These are phyloP conservation scores for Calonectria leucothoes DNA, from an alignment of 2,329 filamentous ascomycete species.

Conservation along the genomic window DNA sequence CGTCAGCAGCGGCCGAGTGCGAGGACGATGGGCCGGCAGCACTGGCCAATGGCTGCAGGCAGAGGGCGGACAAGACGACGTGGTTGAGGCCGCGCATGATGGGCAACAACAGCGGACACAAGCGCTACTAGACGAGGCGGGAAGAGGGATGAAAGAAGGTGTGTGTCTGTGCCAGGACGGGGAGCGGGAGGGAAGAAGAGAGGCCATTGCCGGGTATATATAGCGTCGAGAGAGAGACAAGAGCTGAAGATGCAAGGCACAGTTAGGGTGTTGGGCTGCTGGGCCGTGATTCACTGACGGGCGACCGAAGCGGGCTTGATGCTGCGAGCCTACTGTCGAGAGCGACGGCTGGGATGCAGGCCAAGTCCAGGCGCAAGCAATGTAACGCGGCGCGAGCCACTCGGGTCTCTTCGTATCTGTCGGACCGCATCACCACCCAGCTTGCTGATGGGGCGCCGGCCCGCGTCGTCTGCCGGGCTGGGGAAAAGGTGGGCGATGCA, in stretches of 20 bases:
- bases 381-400: not conserved
- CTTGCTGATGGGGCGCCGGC: not conserved
- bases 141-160: not conserved
- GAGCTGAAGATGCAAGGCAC: not conserved
- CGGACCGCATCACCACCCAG: not conserved
- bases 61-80: conserved; percentile 9
- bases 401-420: conserved; percentile 13
- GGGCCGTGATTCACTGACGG: not conserved
- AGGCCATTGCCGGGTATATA: not conserved
- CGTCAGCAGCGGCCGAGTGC: not conserved
- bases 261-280: not conserved
- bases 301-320: conserved; percentile 6
- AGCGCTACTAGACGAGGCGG: not conserved
- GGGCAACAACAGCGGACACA: not conserved
- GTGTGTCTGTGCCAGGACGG: not conserved
- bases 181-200: not conserved
- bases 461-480: not conserved
- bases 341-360: not conserved
- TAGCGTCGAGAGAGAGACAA: not conserved
- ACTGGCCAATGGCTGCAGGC: not conserved
- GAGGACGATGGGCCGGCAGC: not conserved
- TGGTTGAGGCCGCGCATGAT: conserved; percentile 22
- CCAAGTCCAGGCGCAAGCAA: not conserved
- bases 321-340: conserved; percentile 1
- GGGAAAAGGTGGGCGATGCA: not conserved